Conservation (phyloP, 2,329 filamentous ascomycete species). For the Purpureocillium lavendulum region DNA sequence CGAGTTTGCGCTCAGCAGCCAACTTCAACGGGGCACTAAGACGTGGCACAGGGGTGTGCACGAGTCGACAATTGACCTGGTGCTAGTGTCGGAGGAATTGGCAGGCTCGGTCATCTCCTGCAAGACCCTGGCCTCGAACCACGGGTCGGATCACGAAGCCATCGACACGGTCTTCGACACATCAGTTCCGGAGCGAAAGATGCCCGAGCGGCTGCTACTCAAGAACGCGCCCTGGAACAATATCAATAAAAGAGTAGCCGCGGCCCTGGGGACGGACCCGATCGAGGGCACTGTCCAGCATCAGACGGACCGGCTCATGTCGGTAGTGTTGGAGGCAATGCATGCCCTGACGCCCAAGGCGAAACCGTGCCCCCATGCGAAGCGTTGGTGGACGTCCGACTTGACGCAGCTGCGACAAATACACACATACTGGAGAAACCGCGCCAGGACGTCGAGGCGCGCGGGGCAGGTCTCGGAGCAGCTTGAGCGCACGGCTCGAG, state of each 20-base stretch:
- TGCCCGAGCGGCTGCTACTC: conserved; percentile 1
- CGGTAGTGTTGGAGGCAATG: conserved; percentile 2
- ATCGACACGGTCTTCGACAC: conserved; percentile 3
- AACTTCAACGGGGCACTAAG: conserved; percentile 25
- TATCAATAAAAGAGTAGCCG: conserved; percentile 5
- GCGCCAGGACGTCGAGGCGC: background rate
- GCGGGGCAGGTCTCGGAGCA: background rate
- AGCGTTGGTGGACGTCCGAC: too few species aligned
- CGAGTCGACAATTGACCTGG: conserved; percentile 15
- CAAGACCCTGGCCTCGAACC: conserved; percentile 8
- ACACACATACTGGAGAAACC: background rate
- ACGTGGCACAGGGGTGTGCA: conserved; percentile 17
- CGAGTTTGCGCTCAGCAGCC: conserved; percentile 16
- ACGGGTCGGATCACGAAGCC: conserved; percentile 12
- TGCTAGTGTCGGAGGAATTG: conserved; percentile 13
- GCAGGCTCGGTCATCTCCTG: conserved; percentile 6
- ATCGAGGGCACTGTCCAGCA: conserved; percentile 4
- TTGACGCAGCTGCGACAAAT: too few species aligned
- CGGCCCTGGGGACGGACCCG: background rate
- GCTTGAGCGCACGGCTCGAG: background rate
- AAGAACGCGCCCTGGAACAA: conserved; percentile 6
- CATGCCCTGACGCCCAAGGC: conserved; percentile 13
- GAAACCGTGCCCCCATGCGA: conserved; percentile 16
- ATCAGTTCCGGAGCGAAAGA: conserved; percentile 1
- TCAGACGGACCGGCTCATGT: conserved; percentile 5